These are phyloP conservation scores for Malus fusca DNA, from an alignment of 306 rosid species.

Conservation along the genomic window DNA sequence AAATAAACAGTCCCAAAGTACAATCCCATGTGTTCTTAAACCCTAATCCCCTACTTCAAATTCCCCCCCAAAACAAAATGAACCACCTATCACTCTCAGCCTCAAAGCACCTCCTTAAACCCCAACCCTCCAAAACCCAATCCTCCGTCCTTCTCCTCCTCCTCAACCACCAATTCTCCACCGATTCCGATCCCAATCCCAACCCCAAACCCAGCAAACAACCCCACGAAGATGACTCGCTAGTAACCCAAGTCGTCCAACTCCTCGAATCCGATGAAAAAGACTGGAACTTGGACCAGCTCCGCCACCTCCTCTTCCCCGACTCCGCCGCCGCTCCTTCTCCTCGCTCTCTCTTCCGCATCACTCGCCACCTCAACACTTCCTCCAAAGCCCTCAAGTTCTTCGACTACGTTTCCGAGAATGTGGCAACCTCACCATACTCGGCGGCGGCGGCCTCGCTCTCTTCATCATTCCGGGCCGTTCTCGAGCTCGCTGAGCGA, in stretches of 20 bases:
- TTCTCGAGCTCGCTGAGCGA: slow-evolving; percentile 35
- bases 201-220: neutral
- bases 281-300: slow-evolving; percentile 33
- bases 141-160: neutral
- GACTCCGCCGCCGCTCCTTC: slow-evolving; percentile 21
- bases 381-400: slow-evolving; percentile 25
- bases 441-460: neutral
- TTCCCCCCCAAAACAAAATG: neutral
- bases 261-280: slow-evolving; percentile 40
- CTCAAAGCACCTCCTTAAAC: slow-evolving; percentile 20
- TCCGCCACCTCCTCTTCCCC: slow-evolving; percentile 40
- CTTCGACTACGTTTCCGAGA: slow-evolving; percentile 18
- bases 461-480: slow-evolving; percentile 41
- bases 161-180: slow-evolving; percentile 18
- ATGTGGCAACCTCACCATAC: neutral
- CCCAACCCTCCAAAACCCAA: neutral
- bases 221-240: slow-evolving; percentile 11
- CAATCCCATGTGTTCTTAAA: neutral
- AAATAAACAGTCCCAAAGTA: too few species aligned
- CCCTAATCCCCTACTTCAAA: neutral
- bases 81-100: slow-evolving; percentile 5
- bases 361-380: slow-evolving; percentile 33
- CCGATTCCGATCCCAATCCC: neutral
- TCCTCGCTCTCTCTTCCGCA: slow-evolving; percentile 28
- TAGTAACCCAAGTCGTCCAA: slow-evolving; percentile 31